Evolutionary conservation across 1,284 basidiomycete genomes (phyloP).

Genomic region (Sporisorium reilianum): DNA sequence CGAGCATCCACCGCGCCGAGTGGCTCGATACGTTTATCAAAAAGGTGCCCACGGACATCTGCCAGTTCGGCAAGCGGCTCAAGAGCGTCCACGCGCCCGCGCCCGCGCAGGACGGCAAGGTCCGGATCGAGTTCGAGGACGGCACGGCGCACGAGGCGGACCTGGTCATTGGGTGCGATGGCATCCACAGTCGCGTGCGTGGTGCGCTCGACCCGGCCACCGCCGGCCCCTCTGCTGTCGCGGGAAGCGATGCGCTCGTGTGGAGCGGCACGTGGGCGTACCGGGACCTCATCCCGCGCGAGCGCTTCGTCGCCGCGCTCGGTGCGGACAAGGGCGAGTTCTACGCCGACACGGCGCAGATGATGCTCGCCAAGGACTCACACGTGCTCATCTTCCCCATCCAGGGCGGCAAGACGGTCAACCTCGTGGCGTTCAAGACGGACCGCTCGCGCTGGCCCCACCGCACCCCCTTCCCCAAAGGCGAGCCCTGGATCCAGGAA

Average conservation of each 20-base stretch:
- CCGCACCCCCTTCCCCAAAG: slow-evolving; percentile 44
- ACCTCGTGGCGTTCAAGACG: slow-evolving; percentile 74
- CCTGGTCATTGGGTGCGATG: slow-evolving; percentile 66
- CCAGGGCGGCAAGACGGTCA: slow-evolving; percentile 72
- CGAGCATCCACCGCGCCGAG: slow-evolving; percentile 51
- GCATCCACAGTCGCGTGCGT: slow-evolving; percentile 62
- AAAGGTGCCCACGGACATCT: slow-evolving; percentile 28
- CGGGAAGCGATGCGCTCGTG: slow-evolving; percentile 41
- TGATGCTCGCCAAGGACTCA: slow-evolving; percentile 65
- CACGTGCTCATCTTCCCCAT: slow-evolving; percentile 76
- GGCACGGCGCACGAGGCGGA: slow-evolving; percentile 48
- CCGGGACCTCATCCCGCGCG: slow-evolving; percentile 59
- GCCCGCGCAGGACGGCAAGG: slow-evolving; percentile 2
- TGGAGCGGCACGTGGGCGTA: slow-evolving; percentile 63
- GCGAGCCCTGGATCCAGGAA: slow-evolving; percentile 73
- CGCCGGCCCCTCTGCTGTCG: slow-evolving; percentile 26
- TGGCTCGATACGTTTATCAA: slow-evolving; percentile 46
- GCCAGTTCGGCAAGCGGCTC: slow-evolving; percentile 45
- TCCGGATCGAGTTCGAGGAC: slow-evolving; percentile 39
- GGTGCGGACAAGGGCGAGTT: slow-evolving; percentile 45
- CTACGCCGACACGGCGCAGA: slow-evolving; percentile 48
- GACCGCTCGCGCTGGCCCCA: slow-evolving; percentile 71
- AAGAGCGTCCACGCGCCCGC: slow-evolving; percentile 23
- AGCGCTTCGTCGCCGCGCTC: slow-evolving; percentile 47
- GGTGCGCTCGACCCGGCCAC: slow-evolving; percentile 44